phyloP scores from a whole-genome alignment of 2,329 filamentous ascomycete species.

The Conoideocrella luteorostrata region DNA sequence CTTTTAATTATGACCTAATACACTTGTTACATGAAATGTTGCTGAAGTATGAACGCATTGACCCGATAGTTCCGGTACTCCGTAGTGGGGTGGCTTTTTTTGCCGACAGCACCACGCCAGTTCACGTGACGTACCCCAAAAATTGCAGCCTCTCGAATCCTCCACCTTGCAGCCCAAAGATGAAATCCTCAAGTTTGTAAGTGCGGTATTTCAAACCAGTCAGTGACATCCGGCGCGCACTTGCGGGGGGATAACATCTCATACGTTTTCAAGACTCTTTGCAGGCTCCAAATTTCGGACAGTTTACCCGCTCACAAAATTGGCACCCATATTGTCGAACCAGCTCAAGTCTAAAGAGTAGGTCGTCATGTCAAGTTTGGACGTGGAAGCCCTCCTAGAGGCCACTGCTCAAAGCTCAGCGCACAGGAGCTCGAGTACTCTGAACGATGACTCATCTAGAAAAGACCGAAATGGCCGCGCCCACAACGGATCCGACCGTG shows the following conservation, averaged over 20 bases:
- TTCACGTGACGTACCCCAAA: constrained; percentile 3
- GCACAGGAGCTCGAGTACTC: constrained; percentile 39
- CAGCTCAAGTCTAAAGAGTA: constrained; percentile 5
- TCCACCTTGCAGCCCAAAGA: constrained; percentile 1
- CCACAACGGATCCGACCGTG: constrained; percentile 44
- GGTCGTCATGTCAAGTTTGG: constrained; percentile 44
- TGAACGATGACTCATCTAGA: constrained; percentile 47
- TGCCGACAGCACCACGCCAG: too few species aligned
- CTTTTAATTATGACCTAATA: too few species aligned
- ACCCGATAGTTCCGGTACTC: too few species aligned
- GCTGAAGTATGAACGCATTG: too few species aligned
- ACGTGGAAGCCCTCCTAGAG: constrained; percentile 88
- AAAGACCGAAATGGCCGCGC: constrained; percentile 20
- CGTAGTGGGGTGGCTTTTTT: too few species aligned
- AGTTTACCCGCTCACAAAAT: not conserved
- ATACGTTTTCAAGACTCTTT: not conserved
- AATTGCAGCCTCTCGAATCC: not conserved
- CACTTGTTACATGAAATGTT: too few species aligned
- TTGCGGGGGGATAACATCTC: not conserved
- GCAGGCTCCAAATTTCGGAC: constrained; percentile 1
- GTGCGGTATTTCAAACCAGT: not conserved
- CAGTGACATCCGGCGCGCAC: not conserved
- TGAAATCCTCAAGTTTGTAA: not conserved
- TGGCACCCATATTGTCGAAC: not conserved
- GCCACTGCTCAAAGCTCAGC: constrained; percentile 63